A percentile compares a stretch with the other conserved stretches of the same genome.
Evolutionary conservation across 106 monocot genomes (phyloP).

Genomic region (Hemerocallis citrina): DNA sequence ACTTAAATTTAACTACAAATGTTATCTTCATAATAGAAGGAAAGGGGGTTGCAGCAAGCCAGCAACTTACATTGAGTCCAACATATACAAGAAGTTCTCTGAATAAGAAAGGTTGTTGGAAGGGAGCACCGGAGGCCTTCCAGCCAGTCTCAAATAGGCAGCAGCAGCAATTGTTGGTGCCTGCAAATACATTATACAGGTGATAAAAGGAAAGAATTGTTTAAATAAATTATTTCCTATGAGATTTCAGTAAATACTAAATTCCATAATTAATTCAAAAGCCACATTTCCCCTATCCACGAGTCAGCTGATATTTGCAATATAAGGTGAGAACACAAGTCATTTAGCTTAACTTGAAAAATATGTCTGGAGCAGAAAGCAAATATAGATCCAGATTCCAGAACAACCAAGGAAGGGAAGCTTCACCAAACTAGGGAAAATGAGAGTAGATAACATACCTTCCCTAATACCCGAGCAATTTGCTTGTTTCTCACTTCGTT

Average conservation of each 20-base stretch:
- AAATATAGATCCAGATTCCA: not conserved
- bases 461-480: slow-evolving; percentile 82
- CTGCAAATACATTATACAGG: slow-evolving; percentile 27
- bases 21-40: not conserved
- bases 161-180: slow-evolving; percentile 95
- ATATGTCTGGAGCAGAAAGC: not conserved
- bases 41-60: not conserved
- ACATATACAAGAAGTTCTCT: slow-evolving; percentile 94
- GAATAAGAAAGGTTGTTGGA: slow-evolving; percentile 84
- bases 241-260: not conserved
- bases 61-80: slow-evolving; percentile 93
- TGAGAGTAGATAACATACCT: slow-evolving; percentile 29
- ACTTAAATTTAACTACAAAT: not conserved
- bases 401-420: not conserved
- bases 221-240: not conserved
- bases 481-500: slow-evolving; percentile 90
- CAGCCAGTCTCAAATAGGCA: slow-evolving; percentile 81
- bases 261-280: not conserved
- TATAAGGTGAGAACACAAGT: not conserved
- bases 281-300: not conserved
- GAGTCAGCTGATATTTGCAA: not conserved
- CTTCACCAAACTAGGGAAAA: not conserved
- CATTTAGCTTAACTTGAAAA: not conserved
- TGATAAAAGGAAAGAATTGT: slow-evolving; percentile 1
- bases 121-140: slow-evolving; percentile 85